phyloP scores from a whole-genome alignment of 148 eudicot species.

The Polygonum aviculare region DNA sequence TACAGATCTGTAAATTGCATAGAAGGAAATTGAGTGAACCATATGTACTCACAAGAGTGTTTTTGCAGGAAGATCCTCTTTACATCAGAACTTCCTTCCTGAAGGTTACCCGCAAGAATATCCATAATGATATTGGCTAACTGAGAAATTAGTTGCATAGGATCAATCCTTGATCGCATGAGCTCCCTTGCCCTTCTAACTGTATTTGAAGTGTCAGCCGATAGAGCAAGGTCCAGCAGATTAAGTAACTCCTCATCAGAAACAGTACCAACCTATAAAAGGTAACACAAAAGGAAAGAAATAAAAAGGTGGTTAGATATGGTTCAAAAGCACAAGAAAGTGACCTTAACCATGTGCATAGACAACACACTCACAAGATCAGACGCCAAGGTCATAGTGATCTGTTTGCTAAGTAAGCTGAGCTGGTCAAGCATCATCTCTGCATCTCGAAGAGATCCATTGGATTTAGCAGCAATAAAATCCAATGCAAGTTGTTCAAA shows the following conservation, averaged over 20 bases:
- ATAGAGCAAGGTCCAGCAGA: conserved; percentile 70
- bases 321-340: conserved; percentile 2
- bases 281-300: not conserved
- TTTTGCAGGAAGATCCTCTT: conserved; percentile 46
- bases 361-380: conserved; percentile 57
- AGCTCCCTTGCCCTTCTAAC: conserved; percentile 84
- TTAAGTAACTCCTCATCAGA: conserved; percentile 86
- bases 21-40: not conserved
- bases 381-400: conserved; percentile 58
- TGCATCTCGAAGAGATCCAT: conserved; percentile 90
- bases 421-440: conserved; percentile 97
- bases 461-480: conserved; percentile 69
- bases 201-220: conserved; percentile 82
- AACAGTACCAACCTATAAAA: conserved; percentile 72
- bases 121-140: conserved; percentile 93
- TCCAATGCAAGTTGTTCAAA: conserved; percentile 71
- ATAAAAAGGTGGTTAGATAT: not conserved
- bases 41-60: conserved; percentile 52
- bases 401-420: conserved; percentile 71
- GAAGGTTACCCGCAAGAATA: conserved; percentile 78
- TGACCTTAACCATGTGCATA: not conserved
- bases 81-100: conserved; percentile 50
- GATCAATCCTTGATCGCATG: conserved; percentile 79
- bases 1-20: not conserved
- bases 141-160: conserved; percentile 86